Evolutionary conservation across 306 rosid genomes (phyloP).

Genomic region (Cicer arietinum): DNA sequence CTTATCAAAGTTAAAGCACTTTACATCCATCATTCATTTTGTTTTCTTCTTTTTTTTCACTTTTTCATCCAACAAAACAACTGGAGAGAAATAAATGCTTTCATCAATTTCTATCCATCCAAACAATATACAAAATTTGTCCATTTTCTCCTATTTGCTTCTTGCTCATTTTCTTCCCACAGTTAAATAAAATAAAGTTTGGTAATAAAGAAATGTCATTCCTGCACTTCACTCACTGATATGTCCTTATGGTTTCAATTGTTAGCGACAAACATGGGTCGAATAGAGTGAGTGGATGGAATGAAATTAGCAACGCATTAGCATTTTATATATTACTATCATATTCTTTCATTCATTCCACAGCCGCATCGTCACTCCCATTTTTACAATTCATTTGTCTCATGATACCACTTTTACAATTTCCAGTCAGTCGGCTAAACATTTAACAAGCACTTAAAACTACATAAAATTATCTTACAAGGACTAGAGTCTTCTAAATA

Average conservation of each 20-base stretch:
- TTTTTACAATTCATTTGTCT: background rate
- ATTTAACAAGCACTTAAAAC: background rate
- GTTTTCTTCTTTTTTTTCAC: background rate
- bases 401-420: background rate
- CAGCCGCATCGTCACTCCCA: background rate
- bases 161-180: background rate
- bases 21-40: background rate
- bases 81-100: background rate
- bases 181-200: background rate
- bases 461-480: background rate
- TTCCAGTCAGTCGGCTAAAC: background rate
- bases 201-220: background rate
- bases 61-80: background rate
- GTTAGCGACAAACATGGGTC: background rate
- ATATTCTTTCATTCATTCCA: background rate
- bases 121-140: conserved; percentile 1
- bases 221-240: background rate
- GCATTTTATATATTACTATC: background rate
- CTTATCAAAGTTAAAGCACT: background rate
- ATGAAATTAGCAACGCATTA: background rate
- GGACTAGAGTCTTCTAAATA: background rate
- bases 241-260: background rate
- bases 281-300: background rate
- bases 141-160: background rate
- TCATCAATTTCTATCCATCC: background rate